These are phyloP conservation scores for Aristolochia californica DNA, from an alignment of 164 flowering plant genomes.

Conservation along the genomic window DNA sequence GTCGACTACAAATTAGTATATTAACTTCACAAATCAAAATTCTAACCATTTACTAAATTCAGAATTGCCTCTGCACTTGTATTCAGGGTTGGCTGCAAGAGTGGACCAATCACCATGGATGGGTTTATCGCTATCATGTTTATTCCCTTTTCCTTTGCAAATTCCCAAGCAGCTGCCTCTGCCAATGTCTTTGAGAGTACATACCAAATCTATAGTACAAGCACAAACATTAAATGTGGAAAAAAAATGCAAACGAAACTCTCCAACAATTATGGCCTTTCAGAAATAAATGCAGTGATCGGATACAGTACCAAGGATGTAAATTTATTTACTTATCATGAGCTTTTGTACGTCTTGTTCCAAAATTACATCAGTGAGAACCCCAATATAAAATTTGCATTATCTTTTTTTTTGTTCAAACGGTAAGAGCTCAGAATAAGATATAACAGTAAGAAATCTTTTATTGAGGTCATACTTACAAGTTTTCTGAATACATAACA, in stretches of 20 bases:
- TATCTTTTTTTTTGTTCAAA: too few species aligned
- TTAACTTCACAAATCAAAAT: not conserved
- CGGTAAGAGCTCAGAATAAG: too few species aligned
- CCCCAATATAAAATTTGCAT: too few species aligned
- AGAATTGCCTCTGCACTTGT: slow-evolving; percentile 26
- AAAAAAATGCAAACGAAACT: not conserved
- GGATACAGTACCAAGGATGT: too few species aligned
- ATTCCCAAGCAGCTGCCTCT: slow-evolving; percentile 50
- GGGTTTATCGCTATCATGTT: slow-evolving; percentile 42
- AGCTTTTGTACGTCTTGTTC: too few species aligned
- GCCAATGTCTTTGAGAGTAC: slow-evolving; percentile 45
- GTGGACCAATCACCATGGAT: slow-evolving; percentile 42
- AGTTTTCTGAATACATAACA: too few species aligned
- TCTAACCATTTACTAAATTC: slow-evolving; percentile 29
- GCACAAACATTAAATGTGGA: not conserved
- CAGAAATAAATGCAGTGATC: not conserved
- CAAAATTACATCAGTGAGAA: too few species aligned
- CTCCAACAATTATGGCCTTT: not conserved
- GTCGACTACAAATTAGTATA: not conserved
- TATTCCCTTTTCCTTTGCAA: slow-evolving; percentile 35
- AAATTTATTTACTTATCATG: too few species aligned
- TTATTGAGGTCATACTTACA: too few species aligned
- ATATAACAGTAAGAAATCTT: too few species aligned
- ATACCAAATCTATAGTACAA: slow-evolving; percentile 34
- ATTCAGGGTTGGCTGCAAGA: slow-evolving; percentile 42